Conservation (phyloP, 208 protist genomes). For the Crithidia expoeki region DNA sequence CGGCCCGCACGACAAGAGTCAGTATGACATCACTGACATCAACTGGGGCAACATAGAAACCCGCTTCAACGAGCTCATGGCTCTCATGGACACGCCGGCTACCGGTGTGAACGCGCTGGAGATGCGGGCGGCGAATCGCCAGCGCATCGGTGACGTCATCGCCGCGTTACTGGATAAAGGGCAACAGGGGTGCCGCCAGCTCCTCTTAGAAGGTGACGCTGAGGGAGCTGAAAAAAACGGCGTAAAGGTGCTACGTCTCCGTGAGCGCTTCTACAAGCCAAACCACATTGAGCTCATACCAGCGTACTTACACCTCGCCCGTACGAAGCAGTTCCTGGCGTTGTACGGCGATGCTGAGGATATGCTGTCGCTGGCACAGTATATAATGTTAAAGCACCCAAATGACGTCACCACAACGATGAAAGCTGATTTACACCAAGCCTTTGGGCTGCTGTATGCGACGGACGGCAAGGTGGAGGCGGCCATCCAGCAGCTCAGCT, state of each 20-base stretch:
- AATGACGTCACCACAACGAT: slow-evolving; percentile 49
- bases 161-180: slow-evolving; percentile 63
- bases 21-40: slow-evolving; percentile 64
- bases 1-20: slow-evolving; percentile 22
- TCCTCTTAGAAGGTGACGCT: slow-evolving; percentile 73
- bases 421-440: slow-evolving; percentile 90
- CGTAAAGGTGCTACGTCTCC: slow-evolving; percentile 75
- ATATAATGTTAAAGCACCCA: slow-evolving; percentile 76
- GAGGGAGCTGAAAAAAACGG: slow-evolving; percentile 79
- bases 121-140: slow-evolving; percentile 52
- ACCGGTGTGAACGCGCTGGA: slow-evolving; percentile 75
- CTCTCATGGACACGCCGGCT: slow-evolving; percentile 60
- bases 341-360: slow-evolving; percentile 84
- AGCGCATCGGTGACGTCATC: slow-evolving; percentile 67
- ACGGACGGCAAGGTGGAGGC: slow-evolving; percentile 83
- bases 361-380: slow-evolving; percentile 89
- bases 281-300: slow-evolving; percentile 76
- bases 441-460: slow-evolving; percentile 89
- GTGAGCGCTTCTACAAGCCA: slow-evolving; percentile 76
- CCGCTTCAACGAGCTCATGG: slow-evolving; percentile 77
- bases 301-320: slow-evolving; percentile 83
- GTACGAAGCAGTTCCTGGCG: slow-evolving; percentile 86
- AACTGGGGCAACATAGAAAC: slow-evolving; percentile 71
- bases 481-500: slow-evolving; percentile 82
- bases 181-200: slow-evolving; percentile 72